Evolutionary conservation across 2,329 filamentous ascomycete species (phyloP).

Genomic region (Colletotrichum australisinense): DNA sequence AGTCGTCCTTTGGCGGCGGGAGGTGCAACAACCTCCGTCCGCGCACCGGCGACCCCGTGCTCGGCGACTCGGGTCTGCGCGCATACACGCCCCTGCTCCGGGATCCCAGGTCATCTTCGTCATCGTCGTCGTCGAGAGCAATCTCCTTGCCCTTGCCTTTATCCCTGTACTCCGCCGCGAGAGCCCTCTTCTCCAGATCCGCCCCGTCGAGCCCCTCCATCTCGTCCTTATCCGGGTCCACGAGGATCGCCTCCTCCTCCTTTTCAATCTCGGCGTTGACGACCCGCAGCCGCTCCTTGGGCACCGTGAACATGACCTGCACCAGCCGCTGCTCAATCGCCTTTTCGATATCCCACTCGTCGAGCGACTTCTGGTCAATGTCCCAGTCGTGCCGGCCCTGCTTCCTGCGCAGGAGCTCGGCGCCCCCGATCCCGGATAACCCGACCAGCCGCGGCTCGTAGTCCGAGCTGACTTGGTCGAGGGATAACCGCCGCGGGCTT

Average conservation of each 20-base stretch:
- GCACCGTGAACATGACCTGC: constrained; percentile 93
- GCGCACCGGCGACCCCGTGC: constrained; percentile 23
- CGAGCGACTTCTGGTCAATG: constrained; percentile 65
- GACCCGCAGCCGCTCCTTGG: constrained; percentile 86
- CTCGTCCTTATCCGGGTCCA: constrained; percentile 51
- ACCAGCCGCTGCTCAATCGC: constrained; percentile 78
- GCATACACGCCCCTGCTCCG: background rate
- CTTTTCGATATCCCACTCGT: constrained; percentile 82
- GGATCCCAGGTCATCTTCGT: background rate
- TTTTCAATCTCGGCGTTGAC: constrained; percentile 78
- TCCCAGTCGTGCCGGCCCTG: constrained; percentile 68
- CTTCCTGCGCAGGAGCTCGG: constrained; percentile 62
- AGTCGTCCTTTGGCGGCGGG: constrained; percentile 30
- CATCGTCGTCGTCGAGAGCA: background rate
- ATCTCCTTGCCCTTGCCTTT: constrained; percentile 34
- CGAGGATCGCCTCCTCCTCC: constrained; percentile 54
- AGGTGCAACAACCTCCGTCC: constrained; percentile 32
- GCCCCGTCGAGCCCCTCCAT: constrained; percentile 23
- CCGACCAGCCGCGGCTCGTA: constrained; percentile 58
- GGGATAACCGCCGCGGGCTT: constrained; percentile 38
- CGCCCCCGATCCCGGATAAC: constrained; percentile 56
- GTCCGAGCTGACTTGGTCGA: constrained; percentile 52
- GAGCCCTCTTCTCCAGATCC: constrained; percentile 14
- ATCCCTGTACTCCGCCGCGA: constrained; percentile 4
- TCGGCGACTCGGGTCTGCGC: constrained; percentile 26